Evolutionary conservation across 73 alveolate species (phyloP), one percentile per base, ranked within the genome.

Genomic region (Breviolum minutum): DNA sequence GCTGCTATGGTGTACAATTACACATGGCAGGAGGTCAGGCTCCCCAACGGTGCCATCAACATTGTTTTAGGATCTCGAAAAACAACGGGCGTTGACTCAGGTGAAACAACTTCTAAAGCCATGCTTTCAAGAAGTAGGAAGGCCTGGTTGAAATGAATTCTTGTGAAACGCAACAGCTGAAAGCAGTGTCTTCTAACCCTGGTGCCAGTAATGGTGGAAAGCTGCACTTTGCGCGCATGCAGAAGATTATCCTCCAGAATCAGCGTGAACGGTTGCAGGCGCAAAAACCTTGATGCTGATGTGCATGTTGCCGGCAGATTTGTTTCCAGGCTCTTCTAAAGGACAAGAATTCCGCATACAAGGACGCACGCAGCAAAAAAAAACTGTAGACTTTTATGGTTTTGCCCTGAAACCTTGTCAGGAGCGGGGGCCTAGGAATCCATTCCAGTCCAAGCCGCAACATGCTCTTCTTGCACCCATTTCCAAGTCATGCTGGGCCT

Each of bases 401-500:
- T 32, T 10, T 82, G 30, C 13, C 26, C 81, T n/a, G 40, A 17
- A 6, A 20, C n/a, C 63, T 27, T 26, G 63, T 14, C 85, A 92
- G 98, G 98, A 92, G 81, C 98, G 98, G 19, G 98, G 98, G 40
- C 98, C 98, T 7, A 92, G 48, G 66, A 81, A 70, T 63, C 98
- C 98, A 22, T 92, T 92, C 48, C 98, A 92, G 83, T 74, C 98
- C 14, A 92, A 92, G 87, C 98, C 98, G 69, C 98, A 92, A 81
- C 98, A 92, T 6, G 98, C 90, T 27, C 98, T 92, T 40, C 98
- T 92, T 27, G 98, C 98, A 32, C 98, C 98, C 20, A 92, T 92
- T 27, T 80, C 98, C 68, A 92, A 92, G 98, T 66, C 19, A 40
- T 7, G 27, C 98, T n/a, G 98, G 62, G 62, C 80, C 63, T 27